phyloP scores from a whole-genome alignment of 2,329 filamentous ascomycete genomes.

The Cladophialophora carrionii region DNA sequence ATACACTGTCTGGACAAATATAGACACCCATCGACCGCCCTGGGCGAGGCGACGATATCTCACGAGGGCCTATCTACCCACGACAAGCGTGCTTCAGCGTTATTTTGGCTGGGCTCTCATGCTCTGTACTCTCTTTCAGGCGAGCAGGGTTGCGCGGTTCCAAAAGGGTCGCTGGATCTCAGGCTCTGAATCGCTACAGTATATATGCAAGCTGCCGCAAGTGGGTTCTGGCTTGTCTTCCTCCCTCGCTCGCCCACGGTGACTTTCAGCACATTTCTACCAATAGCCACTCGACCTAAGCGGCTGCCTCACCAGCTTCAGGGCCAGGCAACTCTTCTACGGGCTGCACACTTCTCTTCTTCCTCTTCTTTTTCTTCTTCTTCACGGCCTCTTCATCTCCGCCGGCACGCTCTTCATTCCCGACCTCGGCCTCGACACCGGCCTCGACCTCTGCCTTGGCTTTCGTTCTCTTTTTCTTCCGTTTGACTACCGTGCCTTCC shows the following conservation, averaged over 20 bases:
- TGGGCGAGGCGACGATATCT: no score
- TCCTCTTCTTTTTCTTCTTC: conserved; percentile 39
- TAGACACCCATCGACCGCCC: no score
- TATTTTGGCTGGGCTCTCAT: neutral
- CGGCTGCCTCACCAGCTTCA: neutral
- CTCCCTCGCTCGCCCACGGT: neutral
- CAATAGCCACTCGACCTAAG: neutral
- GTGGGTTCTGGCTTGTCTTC: neutral
- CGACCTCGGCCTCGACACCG: conserved; percentile 3
- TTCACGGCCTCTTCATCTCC: conserved; percentile 25
- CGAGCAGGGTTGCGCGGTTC: neutral
- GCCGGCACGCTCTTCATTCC: conserved; percentile 13
- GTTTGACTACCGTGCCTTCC: conserved; percentile 54
- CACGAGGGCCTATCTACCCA: no score
- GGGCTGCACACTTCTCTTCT: conserved; percentile 35
- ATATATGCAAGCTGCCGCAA: neutral
- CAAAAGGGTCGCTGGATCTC: neutral
- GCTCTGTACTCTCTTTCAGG: neutral
- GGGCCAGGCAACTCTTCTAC: neutral
- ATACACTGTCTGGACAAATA: no score
- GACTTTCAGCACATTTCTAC: neutral
- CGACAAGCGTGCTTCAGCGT: no score
- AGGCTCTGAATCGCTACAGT: neutral
- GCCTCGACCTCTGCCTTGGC: conserved; percentile 36
- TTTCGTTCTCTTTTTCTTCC: conserved; percentile 64